A percentile compares a stretch with the other conserved stretches of the same genome.
These are phyloP conservation scores for Plasmodium inui DNA, from an alignment of 169 alveolate genomes.

Conservation along the genomic window DNA sequence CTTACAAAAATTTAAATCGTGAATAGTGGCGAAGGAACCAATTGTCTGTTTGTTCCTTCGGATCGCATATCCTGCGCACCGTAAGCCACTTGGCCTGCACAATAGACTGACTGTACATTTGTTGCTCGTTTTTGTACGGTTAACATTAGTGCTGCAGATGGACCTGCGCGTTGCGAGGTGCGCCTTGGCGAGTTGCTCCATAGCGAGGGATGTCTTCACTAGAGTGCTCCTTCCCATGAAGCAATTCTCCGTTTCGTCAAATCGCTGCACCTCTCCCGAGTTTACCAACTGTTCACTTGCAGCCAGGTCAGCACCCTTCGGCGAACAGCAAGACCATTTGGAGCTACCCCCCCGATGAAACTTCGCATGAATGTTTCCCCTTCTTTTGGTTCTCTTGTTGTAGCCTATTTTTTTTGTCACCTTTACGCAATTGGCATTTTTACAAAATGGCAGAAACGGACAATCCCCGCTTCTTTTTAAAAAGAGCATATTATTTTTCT, in stretches of 20 bases:
- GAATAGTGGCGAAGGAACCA: neutral
- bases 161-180: neutral
- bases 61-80: neutral
- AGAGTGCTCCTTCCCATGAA: neutral
- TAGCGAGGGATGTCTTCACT: neutral
- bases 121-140: neutral
- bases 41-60: neutral
- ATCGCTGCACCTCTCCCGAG: neutral
- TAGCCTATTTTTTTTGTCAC: slow-evolving; percentile 2
- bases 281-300: neutral
- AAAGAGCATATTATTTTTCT: neutral
- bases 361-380: neutral
- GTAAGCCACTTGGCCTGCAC: neutral
- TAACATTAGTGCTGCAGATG: neutral
- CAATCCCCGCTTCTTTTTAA: neutral
- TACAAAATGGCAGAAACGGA: neutral
- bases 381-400: slow-evolving; percentile 2
- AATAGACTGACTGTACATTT: neutral
- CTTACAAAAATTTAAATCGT: neutral
- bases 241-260: neutral
- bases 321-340: neutral
- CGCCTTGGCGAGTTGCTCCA: neutral
- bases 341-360: neutral
- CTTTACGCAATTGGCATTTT: neutral
- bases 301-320: neutral